Evolutionary conservation across 805 yeast species (phyloP), one percentile per base, ranked within the genome.

Genomic region (Cyberlindnera maritima): DNA sequence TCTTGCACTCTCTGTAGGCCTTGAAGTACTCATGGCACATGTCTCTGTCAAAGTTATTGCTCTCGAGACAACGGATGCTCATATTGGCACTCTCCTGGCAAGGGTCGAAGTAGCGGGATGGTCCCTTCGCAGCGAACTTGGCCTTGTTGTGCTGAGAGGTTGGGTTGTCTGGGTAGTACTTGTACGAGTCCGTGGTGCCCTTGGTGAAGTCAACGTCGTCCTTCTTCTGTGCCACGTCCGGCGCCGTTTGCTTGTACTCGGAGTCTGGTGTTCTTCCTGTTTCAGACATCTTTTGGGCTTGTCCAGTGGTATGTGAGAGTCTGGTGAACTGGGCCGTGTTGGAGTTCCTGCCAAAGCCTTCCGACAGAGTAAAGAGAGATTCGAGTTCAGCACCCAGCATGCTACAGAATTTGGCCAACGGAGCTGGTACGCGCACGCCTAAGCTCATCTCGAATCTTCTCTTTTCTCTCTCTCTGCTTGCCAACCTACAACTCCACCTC

Each of bases 1-100:
- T 83, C 62, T 86, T 85, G 68, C 99, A 92, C 60, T 92, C 99
- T 49, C 92, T 74, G 63, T 92, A 92, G 0, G 97, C 97, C 58
- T 84, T 89, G 64, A 92, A 94, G 61, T 88, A 92, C 49, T 86
- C 96, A 64, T 68, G 79, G 71, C 84, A 89, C 67, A 66, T 75
- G 44, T 72, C 81, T 71, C 74, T 79, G 71, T 79, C 88, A 71
- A 79, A 83, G 56, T 83, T 75, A 61, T 91, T 88, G 41, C 85
- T 66, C 57, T 88, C 92, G 64, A 92, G 71, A 59, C 99, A 92
- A 54, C 78, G 79, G 54, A 90, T 71, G 37, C 96, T 87, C 81
- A 96, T 92, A 62, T 81, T 83, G 10, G 97, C 76, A 32, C 94
- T 83, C 60, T 90, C 94, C 39, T 83, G 85, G 66, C 99, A 92